Conservation (phyloP, 208 protist species). For the Acanthamoeba royreba region DNA sequence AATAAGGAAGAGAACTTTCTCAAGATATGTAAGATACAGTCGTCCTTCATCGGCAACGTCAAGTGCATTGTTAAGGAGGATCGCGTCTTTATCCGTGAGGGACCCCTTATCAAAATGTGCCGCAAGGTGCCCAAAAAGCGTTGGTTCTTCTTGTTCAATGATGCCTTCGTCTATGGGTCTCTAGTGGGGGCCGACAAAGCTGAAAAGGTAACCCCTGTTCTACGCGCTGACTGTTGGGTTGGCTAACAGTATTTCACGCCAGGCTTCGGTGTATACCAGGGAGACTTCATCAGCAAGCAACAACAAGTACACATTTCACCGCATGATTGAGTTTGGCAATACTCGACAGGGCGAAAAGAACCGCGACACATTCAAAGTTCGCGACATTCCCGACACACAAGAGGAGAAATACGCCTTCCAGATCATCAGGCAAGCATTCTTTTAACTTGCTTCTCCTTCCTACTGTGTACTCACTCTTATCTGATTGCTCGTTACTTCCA, state of each 20-base stretch:
- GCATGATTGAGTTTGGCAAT: neutral
- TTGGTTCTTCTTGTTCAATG: slow-evolving; percentile 34
- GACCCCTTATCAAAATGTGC: neutral
- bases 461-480: neutral
- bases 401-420: slow-evolving; percentile 28
- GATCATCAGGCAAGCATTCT: neutral
- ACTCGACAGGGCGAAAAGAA: neutral
- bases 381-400: neutral
- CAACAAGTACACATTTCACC: slow-evolving; percentile 28
- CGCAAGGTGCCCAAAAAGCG: slow-evolving; percentile 12
- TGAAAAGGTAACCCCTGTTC: neutral
- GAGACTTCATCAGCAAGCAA: neutral
- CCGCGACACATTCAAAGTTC: neutral
- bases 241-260: neutral
- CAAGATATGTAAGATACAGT: neutral
- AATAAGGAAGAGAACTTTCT: neutral
- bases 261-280: neutral
- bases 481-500: neutral
- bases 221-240: neutral
- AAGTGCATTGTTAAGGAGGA: neutral
- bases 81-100: neutral
- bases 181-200: neutral
- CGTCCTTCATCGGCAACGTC: neutral
- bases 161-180: neutral
- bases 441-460: neutral